Evolutionary conservation across 2,329 filamentous ascomycete species (phyloP).

Genomic region (Lasiodiplodia sp.): DNA sequence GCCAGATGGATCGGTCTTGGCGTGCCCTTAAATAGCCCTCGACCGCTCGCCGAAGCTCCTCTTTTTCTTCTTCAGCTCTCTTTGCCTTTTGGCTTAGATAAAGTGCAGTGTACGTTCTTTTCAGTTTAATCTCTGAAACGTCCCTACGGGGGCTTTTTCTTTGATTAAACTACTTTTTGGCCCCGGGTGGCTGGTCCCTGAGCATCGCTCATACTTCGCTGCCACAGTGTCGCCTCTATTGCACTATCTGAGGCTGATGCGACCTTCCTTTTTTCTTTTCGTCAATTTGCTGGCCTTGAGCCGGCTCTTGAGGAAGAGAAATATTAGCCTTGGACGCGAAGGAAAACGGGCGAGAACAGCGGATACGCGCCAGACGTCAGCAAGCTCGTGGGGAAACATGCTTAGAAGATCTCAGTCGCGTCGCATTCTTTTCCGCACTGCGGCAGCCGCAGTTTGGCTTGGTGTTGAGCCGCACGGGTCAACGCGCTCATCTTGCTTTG

Average conservation of each 20-base stretch:
- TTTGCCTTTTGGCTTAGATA: slow-evolving; percentile 16
- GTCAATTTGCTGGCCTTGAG: background rate
- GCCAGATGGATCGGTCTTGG: too few relatives aligned
- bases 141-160: too few relatives aligned
- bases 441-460: background rate
- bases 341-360: background rate
- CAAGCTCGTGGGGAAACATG: background rate
- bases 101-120: background rate
- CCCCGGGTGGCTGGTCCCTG: background rate
- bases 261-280: slow-evolving; percentile 10
- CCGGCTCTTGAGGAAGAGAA: slow-evolving; percentile 1
- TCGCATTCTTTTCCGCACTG: background rate
- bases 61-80: slow-evolving; percentile 10
- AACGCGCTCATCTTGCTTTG: too few relatives aligned
- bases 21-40: background rate
- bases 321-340: background rate
- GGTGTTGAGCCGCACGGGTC: too few relatives aligned
- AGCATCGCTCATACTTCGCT: background rate
- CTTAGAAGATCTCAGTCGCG: too few relatives aligned
- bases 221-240: slow-evolving; percentile 1
- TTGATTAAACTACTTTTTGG: too few relatives aligned
- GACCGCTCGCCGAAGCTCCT: background rate
- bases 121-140: slow-evolving; percentile 7
- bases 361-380: background rate
- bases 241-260: slow-evolving; percentile 3